These are phyloP conservation scores for Corynascus novoguineensis DNA, from an alignment of 495 filamentous ascomycete genomes.

Conservation along the genomic window DNA sequence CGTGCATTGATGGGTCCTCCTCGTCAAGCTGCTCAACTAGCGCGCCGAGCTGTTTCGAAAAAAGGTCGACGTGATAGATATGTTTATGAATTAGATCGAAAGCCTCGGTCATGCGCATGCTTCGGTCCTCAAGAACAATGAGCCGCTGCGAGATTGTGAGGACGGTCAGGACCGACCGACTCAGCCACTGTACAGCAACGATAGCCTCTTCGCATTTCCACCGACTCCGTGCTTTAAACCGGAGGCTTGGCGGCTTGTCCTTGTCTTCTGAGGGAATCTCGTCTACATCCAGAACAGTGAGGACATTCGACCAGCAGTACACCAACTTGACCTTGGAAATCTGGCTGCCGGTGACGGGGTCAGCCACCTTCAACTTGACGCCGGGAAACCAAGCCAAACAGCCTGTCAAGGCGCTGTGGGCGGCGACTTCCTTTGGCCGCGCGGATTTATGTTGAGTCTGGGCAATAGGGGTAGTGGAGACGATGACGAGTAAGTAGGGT, in stretches of 20 bases:
- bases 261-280: constrained; percentile 61
- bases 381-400: constrained; percentile 97
- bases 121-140: constrained; percentile 83
- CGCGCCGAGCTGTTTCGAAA: constrained; percentile 71
- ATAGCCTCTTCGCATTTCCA: constrained; percentile 96
- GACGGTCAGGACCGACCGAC: constrained; percentile 84
- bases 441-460: constrained; percentile 93
- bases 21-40: constrained; percentile 87
- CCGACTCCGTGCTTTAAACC: constrained; percentile 75
- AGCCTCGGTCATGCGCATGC: constrained; percentile 84
- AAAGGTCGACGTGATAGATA: constrained; percentile 85
- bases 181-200: constrained; percentile 94
- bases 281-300: constrained; percentile 85
- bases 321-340: constrained; percentile 80
- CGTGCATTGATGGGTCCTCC: constrained; percentile 84
- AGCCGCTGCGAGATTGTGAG: constrained; percentile 90
- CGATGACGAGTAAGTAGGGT: constrained; percentile 89
- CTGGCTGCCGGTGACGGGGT: constrained; percentile 47
- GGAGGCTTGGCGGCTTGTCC: constrained; percentile 67
- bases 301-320: constrained; percentile 95
- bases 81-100: constrained; percentile 89
- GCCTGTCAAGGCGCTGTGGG: constrained; percentile 86
- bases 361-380: constrained; percentile 78
- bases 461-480: constrained; percentile 91
- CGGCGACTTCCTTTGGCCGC: constrained; percentile 80